These are phyloP conservation scores for Plasmodium ovale DNA, from an alignment of 169 alveolate genomes.

Conservation along the genomic window DNA sequence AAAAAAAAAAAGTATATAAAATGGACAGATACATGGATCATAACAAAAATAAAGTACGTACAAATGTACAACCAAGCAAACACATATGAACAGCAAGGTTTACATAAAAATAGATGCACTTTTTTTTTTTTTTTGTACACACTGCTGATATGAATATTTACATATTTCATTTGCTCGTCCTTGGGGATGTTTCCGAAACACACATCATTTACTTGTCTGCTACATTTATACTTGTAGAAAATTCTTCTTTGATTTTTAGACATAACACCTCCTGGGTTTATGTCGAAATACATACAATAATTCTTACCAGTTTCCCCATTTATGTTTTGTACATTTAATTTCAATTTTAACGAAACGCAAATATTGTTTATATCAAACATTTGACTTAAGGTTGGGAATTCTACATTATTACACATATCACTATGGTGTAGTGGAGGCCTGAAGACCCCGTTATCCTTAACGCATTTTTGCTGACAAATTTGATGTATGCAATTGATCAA, in stretches of 20 bases:
- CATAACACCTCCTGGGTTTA: slow-evolving; percentile 59
- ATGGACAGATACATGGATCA: no score
- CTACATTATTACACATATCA: neutral
- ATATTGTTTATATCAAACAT: slow-evolving; percentile 10
- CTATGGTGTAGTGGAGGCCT: neutral
- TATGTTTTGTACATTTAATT: slow-evolving; percentile 21
- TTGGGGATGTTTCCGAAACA: slow-evolving; percentile 1
- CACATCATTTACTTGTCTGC: slow-evolving; percentile 8
- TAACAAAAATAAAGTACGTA: no score
- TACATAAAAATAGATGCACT: neutral
- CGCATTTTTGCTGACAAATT: slow-evolving; percentile 14
- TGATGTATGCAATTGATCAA: slow-evolving; percentile 18
- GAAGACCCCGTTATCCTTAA: neutral
- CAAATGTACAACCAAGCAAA: neutral
- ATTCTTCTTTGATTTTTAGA: slow-evolving; percentile 33
- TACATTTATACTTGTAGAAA: slow-evolving; percentile 31
- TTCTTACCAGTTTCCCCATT: slow-evolving; percentile 5
- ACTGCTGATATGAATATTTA: slow-evolving; percentile 7
- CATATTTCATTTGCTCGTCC: slow-evolving; percentile 58
- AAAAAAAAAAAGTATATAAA: neutral
- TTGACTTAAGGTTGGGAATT: slow-evolving; percentile 1
- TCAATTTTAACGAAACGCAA: slow-evolving; percentile 35
- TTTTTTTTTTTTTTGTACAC: neutral
- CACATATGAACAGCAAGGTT: neutral
- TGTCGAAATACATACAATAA: slow-evolving; percentile 21